Evolutionary conservation across 2,329 filamentous ascomycete species (phyloP), one percentile per base, ranked within the genome.

Genomic region (Stagonosporopsis tanaceti): DNA sequence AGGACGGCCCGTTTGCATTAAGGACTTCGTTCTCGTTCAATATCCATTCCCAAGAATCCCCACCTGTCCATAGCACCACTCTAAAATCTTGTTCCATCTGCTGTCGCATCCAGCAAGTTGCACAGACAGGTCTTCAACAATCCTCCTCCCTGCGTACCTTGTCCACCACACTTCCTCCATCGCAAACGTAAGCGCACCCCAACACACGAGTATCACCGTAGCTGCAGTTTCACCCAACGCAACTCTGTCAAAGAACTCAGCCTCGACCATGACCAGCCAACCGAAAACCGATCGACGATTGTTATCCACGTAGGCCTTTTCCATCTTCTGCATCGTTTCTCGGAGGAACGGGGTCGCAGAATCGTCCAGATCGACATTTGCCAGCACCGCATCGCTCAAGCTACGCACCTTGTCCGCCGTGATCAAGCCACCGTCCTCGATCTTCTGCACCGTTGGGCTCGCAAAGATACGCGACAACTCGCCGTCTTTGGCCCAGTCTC

Each of bases 131-230:
- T 46, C 44, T 28, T 53, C 50, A 34, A 47, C 34, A n/a, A 40
- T 28, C 20, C 50, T 40, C n/a, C 9, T 27, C 11, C 50, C 42
- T 4, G 30, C 27, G 24, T 53, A 41, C 15, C 22, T 53, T 11
- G 42, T 41, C 50, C 50, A 53, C 50, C 42, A 53, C 14, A 39
- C 35, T 34, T 53, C 37, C 15, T 47, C 50, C 11, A 53, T 25
- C 4, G 24, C 35, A 47, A 34, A 47, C 1, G 44, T 53, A 8
- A 53, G 41, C 28, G 50, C 37, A 0, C 35, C 50, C 50, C 50
- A 47, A 35, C 27, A 53, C 6, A 27, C 44, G 20, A 41, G 24
- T 17, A 34, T 47, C 8, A 47, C 50, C 25, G 47, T 39, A 20
- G 50, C 50, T 34, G 42, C 42, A 34, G 28, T n/a, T 35, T 47